Percentiles rank a stretch among this genome's conserved stretches.
Evolutionary conservation across 177 flowering plant species (phyloP).

Genomic region (Telopea speciosissima): DNA sequence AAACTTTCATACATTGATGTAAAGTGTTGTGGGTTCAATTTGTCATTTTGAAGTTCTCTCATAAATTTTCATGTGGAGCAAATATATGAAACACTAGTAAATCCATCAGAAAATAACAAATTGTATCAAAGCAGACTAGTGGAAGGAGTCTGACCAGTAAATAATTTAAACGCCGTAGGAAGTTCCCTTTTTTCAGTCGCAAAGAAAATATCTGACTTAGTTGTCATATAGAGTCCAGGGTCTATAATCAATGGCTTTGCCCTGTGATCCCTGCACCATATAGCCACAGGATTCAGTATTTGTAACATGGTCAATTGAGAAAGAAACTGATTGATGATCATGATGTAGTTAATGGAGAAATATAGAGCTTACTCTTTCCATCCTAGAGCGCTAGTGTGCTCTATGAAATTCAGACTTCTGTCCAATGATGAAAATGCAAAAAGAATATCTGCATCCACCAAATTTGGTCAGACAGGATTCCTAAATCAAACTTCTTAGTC

Average conservation of each 20-base stretch:
- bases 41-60: background rate
- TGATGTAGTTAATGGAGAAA: background rate
- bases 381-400: conserved; percentile 23
- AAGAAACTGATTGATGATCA: background rate
- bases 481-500: background rate
- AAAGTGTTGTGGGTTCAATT: background rate
- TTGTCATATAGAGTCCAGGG: background rate
- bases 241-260: background rate
- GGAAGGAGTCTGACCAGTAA: background rate
- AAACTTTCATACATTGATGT: no score
- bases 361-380: conserved; percentile 23
- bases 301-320: background rate
- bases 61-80: background rate
- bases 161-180: background rate
- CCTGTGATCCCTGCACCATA: background rate
- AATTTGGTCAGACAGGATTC: background rate
- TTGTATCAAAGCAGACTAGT: background rate
- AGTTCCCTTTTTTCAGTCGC: background rate
- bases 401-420: conserved; percentile 21
- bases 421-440: conserved; percentile 16
- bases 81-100: background rate
- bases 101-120: background rate
- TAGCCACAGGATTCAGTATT: background rate
- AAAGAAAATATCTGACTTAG: background rate
- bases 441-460: conserved; percentile 20